Evolutionary conservation across 2,329 filamentous ascomycete species (phyloP).

Genomic region (Trichoderma sp.): DNA sequence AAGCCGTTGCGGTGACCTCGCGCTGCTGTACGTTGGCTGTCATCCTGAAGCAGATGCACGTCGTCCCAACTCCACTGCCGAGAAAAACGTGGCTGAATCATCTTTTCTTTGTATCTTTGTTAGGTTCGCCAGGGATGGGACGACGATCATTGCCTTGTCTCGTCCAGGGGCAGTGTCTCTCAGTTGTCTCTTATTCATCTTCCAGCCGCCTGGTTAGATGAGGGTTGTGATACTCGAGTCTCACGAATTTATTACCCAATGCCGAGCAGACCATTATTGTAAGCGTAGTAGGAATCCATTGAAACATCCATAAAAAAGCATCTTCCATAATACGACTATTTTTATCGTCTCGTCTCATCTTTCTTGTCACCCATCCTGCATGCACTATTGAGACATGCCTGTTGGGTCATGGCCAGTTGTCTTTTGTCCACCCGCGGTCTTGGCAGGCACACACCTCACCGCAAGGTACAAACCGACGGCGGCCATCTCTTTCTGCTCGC

Average conservation of each 20-base stretch:
- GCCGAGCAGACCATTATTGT: background rate
- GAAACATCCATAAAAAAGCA: background rate
- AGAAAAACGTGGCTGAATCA: constrained; percentile 4
- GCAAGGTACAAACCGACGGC: background rate
- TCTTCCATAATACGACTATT: background rate
- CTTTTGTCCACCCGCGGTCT: background rate
- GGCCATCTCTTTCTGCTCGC: background rate
- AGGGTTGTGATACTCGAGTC: background rate
- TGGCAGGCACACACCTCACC: constrained; percentile 15
- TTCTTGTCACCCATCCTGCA: background rate
- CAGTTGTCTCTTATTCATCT: background rate
- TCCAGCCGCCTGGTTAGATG: background rate
- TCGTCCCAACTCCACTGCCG: background rate
- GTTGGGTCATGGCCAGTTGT: background rate
- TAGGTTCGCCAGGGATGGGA: background rate
- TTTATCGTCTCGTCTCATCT: background rate
- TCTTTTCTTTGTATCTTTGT: background rate
- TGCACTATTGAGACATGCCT: background rate
- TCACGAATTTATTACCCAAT: background rate
- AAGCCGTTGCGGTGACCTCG: background rate
- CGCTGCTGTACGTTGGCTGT: background rate
- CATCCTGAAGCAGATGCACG: background rate
- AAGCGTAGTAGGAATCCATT: background rate
- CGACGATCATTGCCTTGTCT: background rate
- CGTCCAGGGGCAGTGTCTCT: background rate